These are phyloP conservation scores for Ophiocordyceps australis DNA, from an alignment of 2,329 filamentous ascomycete species.

Conservation along the genomic window DNA sequence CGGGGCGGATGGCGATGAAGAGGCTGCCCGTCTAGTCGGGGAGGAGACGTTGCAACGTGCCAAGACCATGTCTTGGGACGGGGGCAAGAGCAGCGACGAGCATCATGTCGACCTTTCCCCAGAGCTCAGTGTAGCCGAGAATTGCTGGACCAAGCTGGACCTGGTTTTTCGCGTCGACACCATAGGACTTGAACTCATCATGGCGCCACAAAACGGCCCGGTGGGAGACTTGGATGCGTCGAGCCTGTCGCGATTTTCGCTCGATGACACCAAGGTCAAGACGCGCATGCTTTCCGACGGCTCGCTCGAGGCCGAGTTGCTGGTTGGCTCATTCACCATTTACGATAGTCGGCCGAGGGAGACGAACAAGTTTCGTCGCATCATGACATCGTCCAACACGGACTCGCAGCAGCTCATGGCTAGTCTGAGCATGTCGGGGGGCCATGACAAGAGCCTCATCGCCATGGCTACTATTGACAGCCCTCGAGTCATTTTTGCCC, in stretches of 20 bases:
- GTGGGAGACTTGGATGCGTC: constrained; percentile 62
- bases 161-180: constrained; percentile 79
- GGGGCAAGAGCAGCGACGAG: constrained; percentile 15
- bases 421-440: constrained; percentile 80
- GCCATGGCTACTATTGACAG: constrained; percentile 90
- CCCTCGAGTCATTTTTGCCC: constrained; percentile 79
- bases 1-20: constrained; percentile 54
- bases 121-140: constrained; percentile 48
- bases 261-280: constrained; percentile 86
- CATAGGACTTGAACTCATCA: constrained; percentile 73
- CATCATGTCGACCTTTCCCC: constrained; percentile 40
- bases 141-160: constrained; percentile 85
- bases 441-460: constrained; percentile 64
- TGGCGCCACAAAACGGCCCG: constrained; percentile 56
- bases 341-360: constrained; percentile 77
- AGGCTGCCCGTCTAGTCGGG: constrained; percentile 59
- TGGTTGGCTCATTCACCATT: constrained; percentile 90
- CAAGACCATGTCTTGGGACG: constrained; percentile 18
- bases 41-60: constrained; percentile 29
- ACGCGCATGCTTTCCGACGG: constrained; percentile 83
- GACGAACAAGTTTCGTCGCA: constrained; percentile 90
- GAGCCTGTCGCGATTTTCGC: constrained; percentile 82
- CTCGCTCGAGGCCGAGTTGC: constrained; percentile 78
- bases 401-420: constrained; percentile 98
- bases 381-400: constrained; percentile 94